Evolutionary conservation across 2,329 filamentous ascomycete species (phyloP).

Genomic region (Pseudogymnoascus sp.): DNA sequence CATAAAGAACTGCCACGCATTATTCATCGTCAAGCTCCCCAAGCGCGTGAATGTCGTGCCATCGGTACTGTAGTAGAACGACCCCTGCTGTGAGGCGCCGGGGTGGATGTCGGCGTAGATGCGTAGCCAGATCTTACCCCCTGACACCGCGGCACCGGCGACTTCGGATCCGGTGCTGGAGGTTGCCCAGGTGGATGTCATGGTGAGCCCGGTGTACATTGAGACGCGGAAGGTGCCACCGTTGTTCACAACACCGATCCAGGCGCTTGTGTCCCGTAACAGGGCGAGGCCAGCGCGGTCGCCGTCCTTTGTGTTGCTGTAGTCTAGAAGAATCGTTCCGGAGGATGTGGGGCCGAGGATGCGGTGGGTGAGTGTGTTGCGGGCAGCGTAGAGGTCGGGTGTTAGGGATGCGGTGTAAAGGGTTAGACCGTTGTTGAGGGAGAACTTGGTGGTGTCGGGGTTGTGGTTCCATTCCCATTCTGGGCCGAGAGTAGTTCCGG

Average conservation of each 20-base stretch:
- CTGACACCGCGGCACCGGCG: conserved; percentile 13
- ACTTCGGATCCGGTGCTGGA: conserved; percentile 25
- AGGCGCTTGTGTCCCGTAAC: conserved; percentile 46
- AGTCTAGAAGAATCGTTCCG: conserved; percentile 44
- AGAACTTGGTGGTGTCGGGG: conserved; percentile 42
- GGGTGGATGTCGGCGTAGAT: conserved; percentile 31
- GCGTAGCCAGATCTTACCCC: conserved; percentile 30
- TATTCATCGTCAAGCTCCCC: conserved; percentile 33
- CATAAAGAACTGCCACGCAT: conserved; percentile 40
- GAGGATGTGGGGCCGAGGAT: conserved; percentile 37
- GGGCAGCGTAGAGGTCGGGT: conserved; percentile 39
- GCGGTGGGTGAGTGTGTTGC: conserved; percentile 42
- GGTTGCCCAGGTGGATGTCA: conserved; percentile 30
- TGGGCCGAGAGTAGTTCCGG: conserved; percentile 33
- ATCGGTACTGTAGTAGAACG: conserved; percentile 39
- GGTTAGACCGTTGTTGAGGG: conserved; percentile 37
- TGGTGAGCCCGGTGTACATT: conserved; percentile 26
- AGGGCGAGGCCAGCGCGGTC: conserved; percentile 45
- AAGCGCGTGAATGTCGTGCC: conserved; percentile 31
- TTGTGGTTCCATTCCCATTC: conserved; percentile 58
- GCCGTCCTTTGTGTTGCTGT: conserved; percentile 40
- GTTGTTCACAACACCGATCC: conserved; percentile 37
- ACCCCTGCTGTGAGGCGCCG: conserved; percentile 22
- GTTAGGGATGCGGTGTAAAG: conserved; percentile 45
- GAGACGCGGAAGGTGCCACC: conserved; percentile 14